Evolutionary conservation across 441 rosid species (phyloP), one percentile per base, ranked within the genome.

Genomic region (Gossypium lobatum): DNA sequence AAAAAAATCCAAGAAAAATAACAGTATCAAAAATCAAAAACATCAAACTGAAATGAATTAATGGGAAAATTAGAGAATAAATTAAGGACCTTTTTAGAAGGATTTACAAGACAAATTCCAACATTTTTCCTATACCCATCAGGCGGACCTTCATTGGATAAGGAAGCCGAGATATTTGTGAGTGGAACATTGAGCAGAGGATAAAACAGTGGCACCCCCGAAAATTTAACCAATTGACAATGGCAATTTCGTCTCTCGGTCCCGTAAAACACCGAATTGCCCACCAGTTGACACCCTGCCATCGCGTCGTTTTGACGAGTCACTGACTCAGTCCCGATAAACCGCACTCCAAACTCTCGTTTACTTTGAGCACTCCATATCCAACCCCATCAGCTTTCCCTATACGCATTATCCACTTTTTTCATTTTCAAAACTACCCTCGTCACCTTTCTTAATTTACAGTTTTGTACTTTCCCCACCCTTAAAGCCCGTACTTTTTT

Each of bases 121-220:
- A 89, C 94, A 64, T 85, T 87, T 79, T 78, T 85, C 60, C 95
- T 84, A 78, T 88, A 88, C 37, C 91, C 95, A 6, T 79, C 83
- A 0, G 95, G 92, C 18, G 92, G 92, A 75, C 80, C 53, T 28
- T 88, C 94, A 70, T 76, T 73, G 11, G 83, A 60, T 34, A 77
- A 59, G n/a, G 86, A 68, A 53, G 60, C 60, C 16, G 25, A 68
- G 60, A 16, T 16, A 52, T 52, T 52, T 1, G 60, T 68, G 9
- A 28, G 16, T 4, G 72, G 72, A n/a, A 10, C 25, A 8, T 25
- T 8, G 60, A 8, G 39, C 42, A 26, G 59, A 66, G 20, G 57
- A 10, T 50, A 26, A 4, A 26, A 37, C 53, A 72, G 75, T 77
- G 84, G 84, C 74, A 75, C 64, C 3, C 70, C 21, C 18, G 85